Evolutionary conservation across 352 stramenopile species (phyloP), one percentile per base, ranked within the genome.

Genomic region (Phytophthora syringae): DNA sequence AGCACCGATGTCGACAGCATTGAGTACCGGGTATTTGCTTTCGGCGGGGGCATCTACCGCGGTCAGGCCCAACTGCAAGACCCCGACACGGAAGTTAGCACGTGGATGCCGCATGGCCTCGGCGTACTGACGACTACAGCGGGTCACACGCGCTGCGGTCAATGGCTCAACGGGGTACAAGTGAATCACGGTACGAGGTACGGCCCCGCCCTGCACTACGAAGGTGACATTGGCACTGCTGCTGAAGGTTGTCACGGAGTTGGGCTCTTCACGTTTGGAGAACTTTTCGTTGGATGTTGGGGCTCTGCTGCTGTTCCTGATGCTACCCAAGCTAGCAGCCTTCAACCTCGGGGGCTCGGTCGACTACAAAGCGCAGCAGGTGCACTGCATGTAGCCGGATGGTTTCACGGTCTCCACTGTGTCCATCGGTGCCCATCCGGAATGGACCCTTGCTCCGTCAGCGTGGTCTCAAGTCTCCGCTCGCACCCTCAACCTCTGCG

Each of bases 391-490:
- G 39, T 56, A 69, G 28, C 45, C 51, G 82, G 82, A 28, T 88
- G 82, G 82, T 84, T 86, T 57, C 61, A 83, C 36, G 73, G 79
- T 37, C 73, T 70, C 12, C 60, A 50, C 4, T 86, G 77, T 64
- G 43, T 74, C 7, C 77, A 80, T 52, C 20, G 21, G 15, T 71
- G 50, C 25, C 18, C 25, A 34, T 60, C 18, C 15, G 34, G 61
- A 5, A 42, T 47, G 15, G 51, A 60, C 11, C 24, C 12, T 13
- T 54, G 40, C n/a, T 51, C 22, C 40, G 50, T 62, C 49, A 52
- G 50, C 22, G 5, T 62, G 40, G 40, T 60, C 24, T 30, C 32
- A 12, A 43, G 16, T 27, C 12, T 66, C 15, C 43, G 43, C 6
- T 51, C 25, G 32, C 43, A 64, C 21, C 7, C 43, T 24, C 66